Evolutionary conservation across 352 stramenopile species (phyloP).

Genomic region (Pythium phragmiticola): DNA sequence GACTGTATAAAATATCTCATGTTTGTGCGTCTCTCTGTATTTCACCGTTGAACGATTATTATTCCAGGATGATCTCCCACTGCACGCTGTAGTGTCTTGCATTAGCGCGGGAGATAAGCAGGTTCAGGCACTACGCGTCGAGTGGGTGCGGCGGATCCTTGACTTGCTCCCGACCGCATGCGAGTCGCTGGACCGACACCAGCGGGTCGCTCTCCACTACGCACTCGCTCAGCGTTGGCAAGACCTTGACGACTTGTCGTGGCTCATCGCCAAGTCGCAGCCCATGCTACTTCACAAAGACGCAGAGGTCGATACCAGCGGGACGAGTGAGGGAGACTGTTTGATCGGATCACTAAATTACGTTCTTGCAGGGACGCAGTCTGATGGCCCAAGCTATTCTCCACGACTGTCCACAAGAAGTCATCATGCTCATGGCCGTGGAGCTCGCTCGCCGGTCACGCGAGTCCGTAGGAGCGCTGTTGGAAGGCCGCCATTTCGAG

Average conservation of each 20-base stretch:
- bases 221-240: conserved; percentile 44
- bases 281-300: conserved; percentile 45
- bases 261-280: conserved; percentile 46
- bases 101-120: conserved; percentile 1
- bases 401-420: conserved; percentile 42
- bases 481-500: conserved; percentile 42
- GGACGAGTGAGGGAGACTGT: too few species aligned
- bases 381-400: conserved; percentile 44
- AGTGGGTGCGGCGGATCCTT: conserved; percentile 35
- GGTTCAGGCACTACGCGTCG: conserved; percentile 24
- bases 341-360: background rate
- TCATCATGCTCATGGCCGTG: conserved; percentile 60
- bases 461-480: conserved; percentile 25
- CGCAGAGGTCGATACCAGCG: conserved; percentile 24
- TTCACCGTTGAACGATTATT: background rate
- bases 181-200: conserved; percentile 31
- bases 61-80: conserved; percentile 38
- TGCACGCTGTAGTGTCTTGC: conserved; percentile 38
- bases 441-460: conserved; percentile 35
- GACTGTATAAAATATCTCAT: background rate
- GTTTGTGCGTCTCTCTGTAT: background rate
- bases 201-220: conserved; percentile 38
- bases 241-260: conserved; percentile 47
- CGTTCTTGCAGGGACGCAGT: conserved; percentile 32
- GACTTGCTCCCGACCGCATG: conserved; percentile 25